These are phyloP conservation scores for Hypoxylon perforatum DNA, from an alignment of 495 filamentous ascomycete species.

Conservation along the genomic window DNA sequence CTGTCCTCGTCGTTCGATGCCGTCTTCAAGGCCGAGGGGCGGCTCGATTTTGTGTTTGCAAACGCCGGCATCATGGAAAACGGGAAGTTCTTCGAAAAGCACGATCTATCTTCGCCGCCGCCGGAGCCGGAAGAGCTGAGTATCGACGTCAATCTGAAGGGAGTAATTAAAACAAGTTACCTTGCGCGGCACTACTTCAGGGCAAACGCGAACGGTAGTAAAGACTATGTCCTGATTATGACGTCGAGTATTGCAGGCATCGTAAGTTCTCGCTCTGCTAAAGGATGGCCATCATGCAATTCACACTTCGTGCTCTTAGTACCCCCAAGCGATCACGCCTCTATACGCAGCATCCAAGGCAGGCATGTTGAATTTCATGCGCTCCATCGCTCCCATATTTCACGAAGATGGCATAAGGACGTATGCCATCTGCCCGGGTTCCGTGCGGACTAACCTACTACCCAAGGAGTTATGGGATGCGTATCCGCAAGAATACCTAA, in stretches of 20 bases:
- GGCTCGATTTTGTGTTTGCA: constrained; percentile 56
- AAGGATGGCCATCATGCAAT: background rate
- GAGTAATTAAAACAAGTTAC: constrained; percentile 52
- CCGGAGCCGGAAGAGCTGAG: constrained; percentile 49
- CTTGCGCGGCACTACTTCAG: constrained; percentile 57
- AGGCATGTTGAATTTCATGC: constrained; percentile 55
- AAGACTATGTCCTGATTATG: constrained; percentile 52
- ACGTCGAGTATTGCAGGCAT: constrained; percentile 56
- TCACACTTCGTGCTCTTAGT: constrained; percentile 28
- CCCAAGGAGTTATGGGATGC: constrained; percentile 37
- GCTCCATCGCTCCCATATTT: constrained; percentile 49
- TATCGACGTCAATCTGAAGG: constrained; percentile 54
- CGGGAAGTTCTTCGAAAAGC: constrained; percentile 42
- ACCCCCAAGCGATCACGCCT: constrained; percentile 55
- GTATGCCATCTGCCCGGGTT: constrained; percentile 42
- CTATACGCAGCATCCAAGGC: constrained; percentile 56
- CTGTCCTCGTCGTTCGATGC: constrained; percentile 49
- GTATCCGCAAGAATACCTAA: constrained; percentile 39
- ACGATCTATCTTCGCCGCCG: constrained; percentile 39
- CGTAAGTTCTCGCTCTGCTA: constrained; percentile 17
- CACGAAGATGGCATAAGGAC: constrained; percentile 36
- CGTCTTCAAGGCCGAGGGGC: constrained; percentile 44
- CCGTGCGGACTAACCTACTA: constrained; percentile 37
- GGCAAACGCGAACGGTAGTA: constrained; percentile 29
- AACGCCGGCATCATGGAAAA: constrained; percentile 57